Evolutionary conservation across 2,329 filamentous ascomycete species (phyloP), one percentile per base, ranked within the genome.

Genomic region (Parafenestella ontariensis): DNA sequence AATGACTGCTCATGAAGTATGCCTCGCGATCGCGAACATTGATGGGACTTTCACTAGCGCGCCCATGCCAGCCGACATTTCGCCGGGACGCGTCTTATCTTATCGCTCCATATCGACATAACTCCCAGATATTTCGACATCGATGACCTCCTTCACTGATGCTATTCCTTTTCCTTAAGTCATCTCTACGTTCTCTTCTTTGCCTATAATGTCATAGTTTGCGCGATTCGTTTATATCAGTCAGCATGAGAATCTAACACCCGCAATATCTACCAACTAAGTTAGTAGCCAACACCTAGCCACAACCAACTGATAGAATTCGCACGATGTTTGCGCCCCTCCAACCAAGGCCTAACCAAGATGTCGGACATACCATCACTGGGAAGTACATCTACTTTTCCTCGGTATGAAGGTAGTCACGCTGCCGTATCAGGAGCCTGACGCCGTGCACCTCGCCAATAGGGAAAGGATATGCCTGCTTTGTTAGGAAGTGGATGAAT

Each of bases 31-130:
- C 39, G 28, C 28, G 39, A 43, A 49, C 39, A 43, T 37, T 43
- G 43, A 29, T 29, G 33, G 45, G 40, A 47, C 11, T 47, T 47
- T 47, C 37, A 34, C 40, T 49, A 49, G 47, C 47, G 47, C 20
- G 34, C 34, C 10, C 28, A 13, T n/a, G 15, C 20, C 20, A 46
- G 18, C 39, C 39, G 26, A 37, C 40, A 28, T 49, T 43, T 28
- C 36, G 21, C 40, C 39, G 28, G 31, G 26, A 36, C 47, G 36
- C 39, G 18, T 34, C 46, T 49, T 49, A 42, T 49, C 46, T 49
- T 42, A 49, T 49, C 36, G 31, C 15, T 3, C 24, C 21, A 49
- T 29, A 13, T 33, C 37, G 39, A 42, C 46, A 41, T 49, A 11
- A 5, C 20, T 20, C 39, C 17, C 47, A 13, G 28, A 33, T 9